These are phyloP conservation scores for Guyanaporus albipodus DNA, from an alignment of 768 basidiomycete species.

Conservation along the genomic window DNA sequence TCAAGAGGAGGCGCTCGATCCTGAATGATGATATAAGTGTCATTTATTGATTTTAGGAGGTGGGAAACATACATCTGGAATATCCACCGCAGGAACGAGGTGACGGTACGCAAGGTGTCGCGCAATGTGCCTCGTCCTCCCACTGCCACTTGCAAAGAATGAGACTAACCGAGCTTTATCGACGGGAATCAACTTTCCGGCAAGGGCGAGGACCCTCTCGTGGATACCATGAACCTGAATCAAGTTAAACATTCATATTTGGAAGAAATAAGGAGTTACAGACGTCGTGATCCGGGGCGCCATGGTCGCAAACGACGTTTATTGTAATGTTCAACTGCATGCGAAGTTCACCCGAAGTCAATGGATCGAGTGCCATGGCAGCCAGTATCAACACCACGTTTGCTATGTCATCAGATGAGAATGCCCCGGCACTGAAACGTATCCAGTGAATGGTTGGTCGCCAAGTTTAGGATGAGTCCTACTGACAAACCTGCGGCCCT, in stretches of 20 bases:
- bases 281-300: constrained; percentile 33
- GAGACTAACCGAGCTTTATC: constrained; percentile 51
- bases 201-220: constrained; percentile 40
- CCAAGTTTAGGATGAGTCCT: background rate
- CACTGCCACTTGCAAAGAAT: constrained; percentile 49
- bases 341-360: constrained; percentile 41
- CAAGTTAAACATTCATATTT: background rate
- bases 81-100: constrained; percentile 4
- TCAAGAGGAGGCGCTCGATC: constrained; percentile 46
- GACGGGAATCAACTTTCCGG: constrained; percentile 38
- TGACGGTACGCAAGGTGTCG: constrained; percentile 50
- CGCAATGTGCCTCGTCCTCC: constrained; percentile 50
- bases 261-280: constrained; percentile 2
- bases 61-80: constrained; percentile 13
- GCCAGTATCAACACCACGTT: constrained; percentile 49
- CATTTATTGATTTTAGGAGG: background rate
- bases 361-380: constrained; percentile 54
- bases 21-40: constrained; percentile 28
- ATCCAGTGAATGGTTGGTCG: background rate
- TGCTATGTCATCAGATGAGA: constrained; percentile 41
- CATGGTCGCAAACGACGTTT: constrained; percentile 41
- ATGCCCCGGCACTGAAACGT: constrained; percentile 29
- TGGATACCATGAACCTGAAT: constrained; percentile 47
- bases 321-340: constrained; percentile 45
- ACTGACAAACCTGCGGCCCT: constrained; percentile 46